Conservation (phyloP, 345 rosid species). For the Luvunga scandens region DNA sequence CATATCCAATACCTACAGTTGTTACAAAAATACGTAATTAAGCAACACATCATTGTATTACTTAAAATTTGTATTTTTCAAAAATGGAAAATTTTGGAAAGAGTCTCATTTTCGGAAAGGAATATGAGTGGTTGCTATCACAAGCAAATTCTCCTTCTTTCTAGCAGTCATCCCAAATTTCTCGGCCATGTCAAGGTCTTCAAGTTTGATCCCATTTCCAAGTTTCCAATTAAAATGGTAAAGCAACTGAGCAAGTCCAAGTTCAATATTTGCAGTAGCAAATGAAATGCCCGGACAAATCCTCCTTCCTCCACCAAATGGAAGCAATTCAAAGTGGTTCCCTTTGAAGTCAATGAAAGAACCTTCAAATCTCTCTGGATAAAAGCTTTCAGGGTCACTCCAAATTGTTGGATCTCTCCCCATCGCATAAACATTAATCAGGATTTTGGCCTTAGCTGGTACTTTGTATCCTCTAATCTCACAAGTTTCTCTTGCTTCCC, state of each 20-base stretch:
- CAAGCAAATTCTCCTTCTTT: conserved; percentile 1
- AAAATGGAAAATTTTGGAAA: background rate
- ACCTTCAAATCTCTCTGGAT: conserved; percentile 10
- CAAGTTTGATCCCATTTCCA: conserved; percentile 6
- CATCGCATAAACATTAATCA: conserved; percentile 27
- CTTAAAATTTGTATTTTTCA: no score
- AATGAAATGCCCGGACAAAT: conserved; percentile 18
- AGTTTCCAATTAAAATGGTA: conserved; percentile 23
- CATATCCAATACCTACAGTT: background rate
- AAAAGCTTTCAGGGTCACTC: conserved; percentile 12
- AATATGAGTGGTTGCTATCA: background rate
- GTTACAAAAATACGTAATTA: no score
- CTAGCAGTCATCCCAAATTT: background rate
- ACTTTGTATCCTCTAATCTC: conserved; percentile 24
- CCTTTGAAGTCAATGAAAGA: conserved; percentile 18
- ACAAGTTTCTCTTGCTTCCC: conserved; percentile 24
- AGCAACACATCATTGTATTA: no score
- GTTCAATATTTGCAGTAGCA: conserved; percentile 11
- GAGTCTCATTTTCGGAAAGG: conserved; percentile 4
- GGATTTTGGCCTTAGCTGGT: conserved; percentile 18
- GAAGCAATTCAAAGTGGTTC: conserved; percentile 14
- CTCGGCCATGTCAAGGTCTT: conserved; percentile 18
- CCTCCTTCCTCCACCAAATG: conserved; percentile 24
- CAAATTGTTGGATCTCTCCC: conserved; percentile 29
- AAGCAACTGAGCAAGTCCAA: conserved; percentile 10